Percentiles rank a stretch among this genome's conserved stretches.
These are phyloP conservation scores for Coniochaeta ligniaria DNA, from an alignment of 2,329 filamentous ascomycete species.

Conservation along the genomic window DNA sequence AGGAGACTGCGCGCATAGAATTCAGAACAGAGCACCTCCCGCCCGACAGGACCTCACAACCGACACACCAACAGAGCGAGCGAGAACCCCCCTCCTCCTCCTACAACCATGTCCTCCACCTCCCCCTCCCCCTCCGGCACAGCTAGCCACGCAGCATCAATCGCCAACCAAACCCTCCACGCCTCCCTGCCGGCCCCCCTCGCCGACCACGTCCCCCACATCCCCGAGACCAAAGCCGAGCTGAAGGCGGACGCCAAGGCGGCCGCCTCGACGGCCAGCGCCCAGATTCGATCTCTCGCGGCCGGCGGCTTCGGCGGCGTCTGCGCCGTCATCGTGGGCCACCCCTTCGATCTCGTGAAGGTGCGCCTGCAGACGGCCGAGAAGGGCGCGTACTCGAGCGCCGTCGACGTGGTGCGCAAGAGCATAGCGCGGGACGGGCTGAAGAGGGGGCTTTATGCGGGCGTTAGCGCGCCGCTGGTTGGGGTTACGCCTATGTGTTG, in stretches of 20 bases:
- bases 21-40: background rate
- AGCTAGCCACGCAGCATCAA: constrained; percentile 16
- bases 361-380: constrained; percentile 95
- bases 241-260: constrained; percentile 32
- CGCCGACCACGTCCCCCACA: constrained; percentile 31
- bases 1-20: background rate
- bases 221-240: constrained; percentile 36
- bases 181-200: constrained; percentile 24
- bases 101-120: constrained; percentile 12
- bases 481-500: constrained; percentile 98
- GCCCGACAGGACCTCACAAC: too few relatives aligned
- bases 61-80: background rate
- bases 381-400: constrained; percentile 81
- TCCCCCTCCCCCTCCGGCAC: constrained; percentile 20
- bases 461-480: constrained; percentile 87
- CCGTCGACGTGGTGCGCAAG: constrained; percentile 86
- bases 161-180: constrained; percentile 25
- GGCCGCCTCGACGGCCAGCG: constrained; percentile 27
- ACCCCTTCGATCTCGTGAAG: constrained; percentile 97
- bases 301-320: constrained; percentile 91
- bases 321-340: constrained; percentile 88
- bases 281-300: constrained; percentile 69
- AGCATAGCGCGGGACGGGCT: constrained; percentile 83
- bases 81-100: too few relatives aligned
- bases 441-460: constrained; percentile 80